phyloP scores from a whole-genome alignment of 176 grass and related monocot genomes.

The Poa pratensis region DNA sequence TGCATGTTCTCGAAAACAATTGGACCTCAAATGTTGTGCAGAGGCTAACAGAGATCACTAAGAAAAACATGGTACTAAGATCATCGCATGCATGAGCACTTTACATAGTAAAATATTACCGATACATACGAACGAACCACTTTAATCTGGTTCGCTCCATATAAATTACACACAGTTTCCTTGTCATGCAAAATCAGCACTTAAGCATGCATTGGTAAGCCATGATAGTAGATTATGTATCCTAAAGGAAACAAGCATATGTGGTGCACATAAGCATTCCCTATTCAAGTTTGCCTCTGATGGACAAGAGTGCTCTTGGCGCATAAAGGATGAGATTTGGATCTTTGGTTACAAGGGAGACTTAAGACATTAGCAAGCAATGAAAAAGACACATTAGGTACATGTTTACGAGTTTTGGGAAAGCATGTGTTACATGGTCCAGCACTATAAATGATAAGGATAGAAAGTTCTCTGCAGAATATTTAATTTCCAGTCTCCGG shows the following conservation, averaged over 20 bases:
- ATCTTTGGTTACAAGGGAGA: slow-evolving; percentile 1
- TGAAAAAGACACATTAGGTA: slow-evolving; percentile 22
- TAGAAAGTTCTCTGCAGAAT: not conserved
- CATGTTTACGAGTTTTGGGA: slow-evolving; percentile 24
- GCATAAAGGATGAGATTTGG: not conserved
- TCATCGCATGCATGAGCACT: slow-evolving; percentile 4
- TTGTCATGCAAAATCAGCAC: not conserved
- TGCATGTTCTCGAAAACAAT: not conserved
- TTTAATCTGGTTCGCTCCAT: slow-evolving; percentile 13
- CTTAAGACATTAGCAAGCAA: not conserved
- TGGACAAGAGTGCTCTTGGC: not conserved
- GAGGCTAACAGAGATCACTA: not conserved
- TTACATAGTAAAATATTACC: not conserved
- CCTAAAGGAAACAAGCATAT: not conserved
- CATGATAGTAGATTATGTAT: slow-evolving; percentile 2
- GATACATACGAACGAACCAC: not conserved
- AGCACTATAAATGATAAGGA: slow-evolving; percentile 27
- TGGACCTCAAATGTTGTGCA: not conserved
- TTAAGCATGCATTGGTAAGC: slow-evolving; percentile 3
- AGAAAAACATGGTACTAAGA: slow-evolving; percentile 11
- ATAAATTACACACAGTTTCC: not conserved
- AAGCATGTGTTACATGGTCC: slow-evolving; percentile 27
- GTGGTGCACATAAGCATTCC: not conserved
- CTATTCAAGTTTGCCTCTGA: not conserved
- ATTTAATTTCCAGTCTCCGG: not conserved